Evolutionary conservation across 2,329 filamentous ascomycete genomes (phyloP), one percentile per base, ranked within the genome.

Genomic region (Fonsecaea pedrosoi): DNA sequence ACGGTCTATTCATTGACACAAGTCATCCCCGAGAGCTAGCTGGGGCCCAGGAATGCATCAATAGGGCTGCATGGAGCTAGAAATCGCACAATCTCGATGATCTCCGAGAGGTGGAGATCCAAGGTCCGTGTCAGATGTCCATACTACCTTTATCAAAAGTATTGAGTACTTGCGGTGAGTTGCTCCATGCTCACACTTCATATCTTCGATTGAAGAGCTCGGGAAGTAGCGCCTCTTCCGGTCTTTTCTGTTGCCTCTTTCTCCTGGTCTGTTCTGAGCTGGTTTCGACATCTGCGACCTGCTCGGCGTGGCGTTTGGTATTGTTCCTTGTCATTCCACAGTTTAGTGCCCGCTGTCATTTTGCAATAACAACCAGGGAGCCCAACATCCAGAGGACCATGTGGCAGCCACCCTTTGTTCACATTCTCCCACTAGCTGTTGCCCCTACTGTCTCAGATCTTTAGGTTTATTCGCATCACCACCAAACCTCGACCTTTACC

Each of bases 341-440:
- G 32, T 18, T 32, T 18, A 8, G 18, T 53, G 2, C 32, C 59
- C 10, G n/a, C 18, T 7, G 57, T 50, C 40, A 42, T 42, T 61
- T n/a, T 25, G 21, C n/a, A 42, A 42, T 54, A 34, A 32, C 53
- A 56, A 42, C 18, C 30, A 32, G 30, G 6, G 30, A 32, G 30
- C 6, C 30, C 30, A 32, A 32, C 30, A 32, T 32, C n/a, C 9
- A 34, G 53, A 56, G 25, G 9, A 48, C 53, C 60, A 62, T 62
- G 60, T 56, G 60, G 60, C 50, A 45, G 60, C 53, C 60, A 53
- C 50, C 15, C 35, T 48, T 12, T 55, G 34, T 10, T 10, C 37
- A 21, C 13, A 35, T 15, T 48, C 21, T 30, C 37, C 35, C 21
- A 34, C 21, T 53, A 35, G 38, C 53, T 50, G 37, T 42, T 32